Evolutionary conservation across 371 early-diverging fungal species (phyloP), one percentile per base, ranked within the genome.

Genomic region (Circinella minor): DNA sequence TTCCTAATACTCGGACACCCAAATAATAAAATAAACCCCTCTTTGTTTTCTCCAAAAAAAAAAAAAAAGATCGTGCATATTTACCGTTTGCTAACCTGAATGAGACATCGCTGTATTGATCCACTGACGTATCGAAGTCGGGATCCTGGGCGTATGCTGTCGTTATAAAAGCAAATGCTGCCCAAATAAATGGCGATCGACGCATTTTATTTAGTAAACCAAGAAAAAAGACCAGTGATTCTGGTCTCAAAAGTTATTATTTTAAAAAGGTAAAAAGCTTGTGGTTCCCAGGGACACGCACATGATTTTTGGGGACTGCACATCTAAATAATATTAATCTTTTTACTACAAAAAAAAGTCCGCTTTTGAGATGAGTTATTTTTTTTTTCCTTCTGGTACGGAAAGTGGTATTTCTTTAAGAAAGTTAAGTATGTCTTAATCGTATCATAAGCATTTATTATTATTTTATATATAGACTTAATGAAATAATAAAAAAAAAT

Each of bases 71-170:
- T 27, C 27, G 27, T 27, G 27, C 27, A 27, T 48, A 36, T 36
- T 60, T 68, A 70, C 70, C 70, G 47, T 70, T 70, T 11, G 60
- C 60, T 17, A 70, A n/a, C 10, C 48, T 20, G 60, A 49, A 18
- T n/a, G 72, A 59, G 39, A 10, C 47, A 63, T 63, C 65, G 57
- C 36, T 5, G 65, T 64, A 68, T 36, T 61, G 63, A 47, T 61
- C 51, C 54, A 72, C 68, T 17, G 62, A 43, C 37, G 72, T 49
- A 43, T 72, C 72, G 62, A 72, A 72, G 46, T 47, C 72, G 17
- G 57, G 27, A 36, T 57, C 48, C 61, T 72, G 72, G 20, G 65
- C 64, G 38, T 17, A 9, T n/a, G 36, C 65, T 34, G 37, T 18
- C 15, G 55, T 34, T 46, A 46, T 11, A 17, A 65, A 48, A 20